phyloP scores from a whole-genome alignment of 768 basidiomycete genomes.

The Rhodotorula sphaerocarpa region DNA sequence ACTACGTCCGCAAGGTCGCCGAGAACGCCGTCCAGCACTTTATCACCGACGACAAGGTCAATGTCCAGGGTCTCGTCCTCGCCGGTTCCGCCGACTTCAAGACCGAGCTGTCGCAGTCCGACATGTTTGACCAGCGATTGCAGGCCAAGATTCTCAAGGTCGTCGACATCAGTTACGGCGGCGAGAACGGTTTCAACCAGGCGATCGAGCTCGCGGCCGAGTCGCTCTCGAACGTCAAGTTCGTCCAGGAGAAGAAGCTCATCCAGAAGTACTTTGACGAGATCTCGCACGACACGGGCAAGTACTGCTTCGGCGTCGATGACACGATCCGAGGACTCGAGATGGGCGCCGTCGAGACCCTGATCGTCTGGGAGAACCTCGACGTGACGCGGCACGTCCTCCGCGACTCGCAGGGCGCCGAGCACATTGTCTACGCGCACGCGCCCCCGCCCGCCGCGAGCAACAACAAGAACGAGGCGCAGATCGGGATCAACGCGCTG shows the following conservation, averaged over 20 bases:
- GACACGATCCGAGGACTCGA: conserved; percentile 95
- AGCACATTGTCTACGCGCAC: conserved; percentile 65
- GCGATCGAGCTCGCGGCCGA: conserved; percentile 96
- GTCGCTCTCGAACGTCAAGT: conserved; percentile 94
- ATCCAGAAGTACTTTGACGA: conserved; percentile 99
- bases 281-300: conserved; percentile 92
- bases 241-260: conserved; percentile 95
- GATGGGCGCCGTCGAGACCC: conserved; percentile 88
- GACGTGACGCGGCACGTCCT: conserved; percentile 80
- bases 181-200: conserved; percentile 99
- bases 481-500: conserved; percentile 30
- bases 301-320: conserved; percentile 94
- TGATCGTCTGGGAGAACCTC: conserved; percentile 97
- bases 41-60: conserved; percentile 96
- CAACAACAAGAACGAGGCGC: conserved; percentile 17
- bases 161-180: conserved; percentile 96
- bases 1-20: conserved; percentile 98
- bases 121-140: conserved; percentile 87
- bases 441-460: conserved; percentile 35
- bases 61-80: conserved; percentile 88
- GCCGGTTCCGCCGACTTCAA: conserved; percentile 99
- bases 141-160: conserved; percentile 90
- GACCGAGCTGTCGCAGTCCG: conserved; percentile 88
- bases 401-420: conserved; percentile 76
- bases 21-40: conserved; percentile 96